These are phyloP conservation scores for Cladosporium oxysporum DNA, from an alignment of 2,329 filamentous ascomycete species.

Conservation along the genomic window DNA sequence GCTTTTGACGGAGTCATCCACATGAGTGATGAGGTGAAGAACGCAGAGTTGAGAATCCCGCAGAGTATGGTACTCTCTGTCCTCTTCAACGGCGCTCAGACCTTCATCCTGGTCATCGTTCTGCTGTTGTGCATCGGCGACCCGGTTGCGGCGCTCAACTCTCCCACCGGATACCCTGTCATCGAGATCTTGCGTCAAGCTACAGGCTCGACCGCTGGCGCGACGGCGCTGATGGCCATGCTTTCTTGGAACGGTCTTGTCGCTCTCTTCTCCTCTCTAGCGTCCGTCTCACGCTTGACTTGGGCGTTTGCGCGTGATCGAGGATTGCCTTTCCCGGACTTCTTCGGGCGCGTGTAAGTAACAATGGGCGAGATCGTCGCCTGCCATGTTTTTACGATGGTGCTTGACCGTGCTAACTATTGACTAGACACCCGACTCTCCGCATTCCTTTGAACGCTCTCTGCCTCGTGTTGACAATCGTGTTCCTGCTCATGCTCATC, in stretches of 20 bases:
- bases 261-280: constrained; percentile 6
- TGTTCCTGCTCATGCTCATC: constrained; percentile 28
- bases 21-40: constrained; percentile 33
- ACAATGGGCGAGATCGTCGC: background rate
- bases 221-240: constrained; percentile 4
- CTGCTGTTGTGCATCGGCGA: constrained; percentile 47
- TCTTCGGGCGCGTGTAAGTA: constrained; percentile 17
- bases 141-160: constrained; percentile 27
- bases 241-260: constrained; percentile 8
- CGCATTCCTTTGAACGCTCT: constrained; percentile 42
- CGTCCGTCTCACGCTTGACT: constrained; percentile 15
- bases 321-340: constrained; percentile 9
- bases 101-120: constrained; percentile 43
- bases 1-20: constrained; percentile 14
- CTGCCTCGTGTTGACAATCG: constrained; percentile 34
- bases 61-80: constrained; percentile 45
- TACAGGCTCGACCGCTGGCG: constrained; percentile 1
- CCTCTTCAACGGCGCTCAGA: constrained; percentile 44
- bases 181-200: constrained; percentile 30
- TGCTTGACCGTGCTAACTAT: background rate
- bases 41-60: constrained; percentile 37
- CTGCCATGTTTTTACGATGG: background rate
- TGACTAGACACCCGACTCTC: constrained; percentile 20
- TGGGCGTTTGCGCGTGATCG: constrained; percentile 11
- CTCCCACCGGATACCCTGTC: constrained; percentile 32